phyloP scores from a whole-genome alignment of 495 filamentous ascomycete genomes.

The Tirmania nivea region DNA sequence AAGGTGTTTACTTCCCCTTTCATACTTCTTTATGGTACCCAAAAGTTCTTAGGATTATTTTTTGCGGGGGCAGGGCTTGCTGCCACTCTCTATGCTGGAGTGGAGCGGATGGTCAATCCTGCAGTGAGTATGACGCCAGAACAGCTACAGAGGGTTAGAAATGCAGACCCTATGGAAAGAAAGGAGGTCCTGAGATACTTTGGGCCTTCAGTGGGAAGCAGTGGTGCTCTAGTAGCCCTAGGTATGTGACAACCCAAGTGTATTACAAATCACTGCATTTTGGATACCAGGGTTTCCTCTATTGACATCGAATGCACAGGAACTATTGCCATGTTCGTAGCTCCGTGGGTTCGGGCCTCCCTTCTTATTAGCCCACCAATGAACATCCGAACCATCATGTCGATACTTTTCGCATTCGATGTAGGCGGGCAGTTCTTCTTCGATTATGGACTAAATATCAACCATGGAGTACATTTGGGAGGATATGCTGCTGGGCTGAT shows the following conservation, averaged over 20 bases:
- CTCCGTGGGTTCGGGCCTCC: conserved; percentile 5
- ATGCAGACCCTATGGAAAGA: background rate
- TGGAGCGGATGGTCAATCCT: background rate
- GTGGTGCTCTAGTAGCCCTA: too few relatives aligned
- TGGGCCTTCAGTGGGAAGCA: too few relatives aligned
- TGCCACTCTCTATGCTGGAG: background rate
- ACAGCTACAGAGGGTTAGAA: background rate
- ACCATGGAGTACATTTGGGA: conserved; percentile 11
- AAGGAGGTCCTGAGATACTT: too few relatives aligned
- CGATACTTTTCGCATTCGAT: conserved; percentile 5
- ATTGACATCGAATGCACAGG: conserved; percentile 1
- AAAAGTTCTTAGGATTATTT: conserved; percentile 3
- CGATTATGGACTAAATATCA: conserved; percentile 10
- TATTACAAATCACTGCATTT: too few relatives aligned
- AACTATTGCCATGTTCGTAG: conserved; percentile 10
- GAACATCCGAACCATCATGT: conserved; percentile 3
- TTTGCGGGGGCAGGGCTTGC: background rate
- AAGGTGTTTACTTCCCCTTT: conserved; percentile 6
- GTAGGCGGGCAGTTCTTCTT: conserved; percentile 9
- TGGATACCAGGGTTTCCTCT: too few relatives aligned
- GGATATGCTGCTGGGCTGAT: background rate
- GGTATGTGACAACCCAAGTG: too few relatives aligned
- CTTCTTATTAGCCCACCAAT: conserved; percentile 10
- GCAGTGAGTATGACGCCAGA: background rate
- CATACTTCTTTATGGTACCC: conserved; percentile 6